These are phyloP conservation scores for Chytriomyces hyalinus DNA, from an alignment of 192 early-diverging fungal genomes.

Conservation along the genomic window DNA sequence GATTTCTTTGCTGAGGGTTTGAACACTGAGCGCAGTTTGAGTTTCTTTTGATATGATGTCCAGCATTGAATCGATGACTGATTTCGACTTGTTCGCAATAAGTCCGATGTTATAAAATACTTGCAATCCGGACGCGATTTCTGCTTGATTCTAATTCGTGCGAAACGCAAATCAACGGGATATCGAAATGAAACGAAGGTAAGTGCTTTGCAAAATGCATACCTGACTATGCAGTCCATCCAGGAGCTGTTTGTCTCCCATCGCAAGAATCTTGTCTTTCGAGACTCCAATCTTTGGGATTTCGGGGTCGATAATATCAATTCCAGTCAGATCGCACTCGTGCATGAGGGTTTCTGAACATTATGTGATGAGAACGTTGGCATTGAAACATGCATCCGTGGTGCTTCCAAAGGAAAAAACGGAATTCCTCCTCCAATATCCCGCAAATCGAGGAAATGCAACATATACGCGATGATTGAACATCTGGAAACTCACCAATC, in stretches of 20 bases:
- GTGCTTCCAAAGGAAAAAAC: constrained; percentile 4
- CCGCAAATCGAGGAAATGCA: not conserved
- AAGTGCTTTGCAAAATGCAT: not conserved
- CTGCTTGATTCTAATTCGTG: constrained; percentile 50
- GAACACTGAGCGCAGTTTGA: constrained; percentile 33
- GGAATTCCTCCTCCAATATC: not conserved
- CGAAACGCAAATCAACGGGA: not conserved
- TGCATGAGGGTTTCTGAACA: constrained; percentile 54
- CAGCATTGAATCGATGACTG: constrained; percentile 43
- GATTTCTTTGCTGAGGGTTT: constrained; percentile 49
- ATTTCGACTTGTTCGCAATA: constrained; percentile 37
- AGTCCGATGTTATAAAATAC: constrained; percentile 52
- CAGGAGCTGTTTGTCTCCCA: constrained; percentile 52
- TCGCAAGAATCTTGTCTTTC: constrained; percentile 48
- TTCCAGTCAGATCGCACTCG: constrained; percentile 68
- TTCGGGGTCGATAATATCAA: constrained; percentile 67
- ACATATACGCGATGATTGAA: too few species aligned
- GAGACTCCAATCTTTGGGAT: constrained; percentile 51
- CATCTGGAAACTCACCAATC: constrained; percentile 7
- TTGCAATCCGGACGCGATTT: constrained; percentile 51
- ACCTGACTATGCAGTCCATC: constrained; percentile 47
- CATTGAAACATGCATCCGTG: too few species aligned
- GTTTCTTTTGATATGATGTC: constrained; percentile 40
- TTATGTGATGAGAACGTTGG: not conserved
- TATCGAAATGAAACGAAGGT: not conserved